phyloP scores from a whole-genome alignment of 2,329 filamentous ascomycete genomes.

The Hymenoscyphus fraxineus region DNA sequence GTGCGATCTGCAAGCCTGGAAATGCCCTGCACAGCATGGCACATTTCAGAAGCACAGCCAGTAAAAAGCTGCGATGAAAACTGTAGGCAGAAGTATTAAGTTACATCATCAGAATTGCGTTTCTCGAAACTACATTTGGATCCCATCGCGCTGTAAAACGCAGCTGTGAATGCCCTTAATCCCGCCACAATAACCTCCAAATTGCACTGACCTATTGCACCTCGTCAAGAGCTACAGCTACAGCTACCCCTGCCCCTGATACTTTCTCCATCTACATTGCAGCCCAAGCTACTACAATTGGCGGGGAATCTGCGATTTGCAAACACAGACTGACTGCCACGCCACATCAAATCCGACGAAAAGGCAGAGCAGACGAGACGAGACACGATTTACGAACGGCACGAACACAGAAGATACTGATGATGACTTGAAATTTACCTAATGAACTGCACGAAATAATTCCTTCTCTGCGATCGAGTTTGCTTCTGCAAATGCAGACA shows the following conservation, averaged over 20 bases:
- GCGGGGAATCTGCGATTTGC: neutral
- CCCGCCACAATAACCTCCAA: neutral
- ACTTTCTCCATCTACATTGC: neutral
- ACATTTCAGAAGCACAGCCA: neutral
- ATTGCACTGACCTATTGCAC: neutral
- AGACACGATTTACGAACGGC: neutral
- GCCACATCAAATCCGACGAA: neutral
- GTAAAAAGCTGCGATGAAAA: neutral
- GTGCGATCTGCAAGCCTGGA: neutral
- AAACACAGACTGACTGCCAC: neutral
- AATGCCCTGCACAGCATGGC: neutral
- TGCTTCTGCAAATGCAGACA: slow-evolving; percentile 22
- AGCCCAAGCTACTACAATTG: neutral
- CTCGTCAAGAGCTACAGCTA: neutral
- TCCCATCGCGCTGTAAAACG: neutral
- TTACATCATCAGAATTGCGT: neutral
- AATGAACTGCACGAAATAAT: neutral
- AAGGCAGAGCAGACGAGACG: too few relatives aligned
- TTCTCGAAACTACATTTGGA: neutral
- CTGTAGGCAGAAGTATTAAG: neutral
- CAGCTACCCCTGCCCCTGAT: neutral
- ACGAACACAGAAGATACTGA: neutral
- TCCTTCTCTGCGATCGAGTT: slow-evolving; percentile 5
- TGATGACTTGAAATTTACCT: neutral
- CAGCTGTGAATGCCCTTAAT: neutral